Evolutionary conservation across 1,139 yeast genomes (phyloP).

Genomic region (Wickerhamiella pararugosa): DNA sequence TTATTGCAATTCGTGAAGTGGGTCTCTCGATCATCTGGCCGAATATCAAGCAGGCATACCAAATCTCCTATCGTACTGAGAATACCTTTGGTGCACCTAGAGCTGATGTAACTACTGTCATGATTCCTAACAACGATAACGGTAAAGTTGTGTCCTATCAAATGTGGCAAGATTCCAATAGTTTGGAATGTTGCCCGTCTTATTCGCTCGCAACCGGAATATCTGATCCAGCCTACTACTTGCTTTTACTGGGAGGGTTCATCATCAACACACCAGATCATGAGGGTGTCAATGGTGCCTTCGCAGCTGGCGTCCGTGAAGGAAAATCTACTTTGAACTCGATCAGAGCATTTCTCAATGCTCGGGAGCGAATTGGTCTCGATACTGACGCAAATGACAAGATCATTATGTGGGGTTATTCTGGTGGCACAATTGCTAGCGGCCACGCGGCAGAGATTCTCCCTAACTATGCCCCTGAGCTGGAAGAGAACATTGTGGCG

Average conservation of each 20-base stretch:
- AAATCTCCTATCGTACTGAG: constrained; percentile 18
- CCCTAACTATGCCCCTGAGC: constrained; percentile 20
- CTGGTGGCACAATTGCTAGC: constrained; percentile 21
- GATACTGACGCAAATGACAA: constrained; percentile 6
- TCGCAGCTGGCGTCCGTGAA: constrained; percentile 15
- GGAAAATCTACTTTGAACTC: constrained; percentile 20
- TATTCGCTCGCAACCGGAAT: constrained; percentile 16
- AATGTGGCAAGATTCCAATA: constrained; percentile 19
- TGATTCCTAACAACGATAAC: constrained; percentile 16
- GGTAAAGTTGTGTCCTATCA: constrained; percentile 18
- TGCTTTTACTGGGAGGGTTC: constrained; percentile 11
- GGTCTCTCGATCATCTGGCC: not conserved
- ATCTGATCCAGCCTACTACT: not conserved
- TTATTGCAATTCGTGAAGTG: constrained; percentile 3
- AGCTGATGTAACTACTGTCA: constrained; percentile 19
- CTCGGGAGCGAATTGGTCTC: constrained; percentile 10
- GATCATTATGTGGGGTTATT: constrained; percentile 21
- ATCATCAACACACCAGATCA: constrained; percentile 19
- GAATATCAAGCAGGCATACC: constrained; percentile 15
- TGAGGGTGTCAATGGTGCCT: constrained; percentile 17
- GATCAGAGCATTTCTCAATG: constrained; percentile 16
- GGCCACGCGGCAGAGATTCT: constrained; percentile 22
- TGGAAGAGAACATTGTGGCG: constrained; percentile 16
- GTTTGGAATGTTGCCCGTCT: constrained; percentile 20
- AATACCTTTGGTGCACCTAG: constrained; percentile 17